A percentile compares a stretch with the other conserved stretches of the same genome.
Conservation (phyloP, 2,329 filamentous ascomycete species). For the Metarhizium humberi region DNA sequence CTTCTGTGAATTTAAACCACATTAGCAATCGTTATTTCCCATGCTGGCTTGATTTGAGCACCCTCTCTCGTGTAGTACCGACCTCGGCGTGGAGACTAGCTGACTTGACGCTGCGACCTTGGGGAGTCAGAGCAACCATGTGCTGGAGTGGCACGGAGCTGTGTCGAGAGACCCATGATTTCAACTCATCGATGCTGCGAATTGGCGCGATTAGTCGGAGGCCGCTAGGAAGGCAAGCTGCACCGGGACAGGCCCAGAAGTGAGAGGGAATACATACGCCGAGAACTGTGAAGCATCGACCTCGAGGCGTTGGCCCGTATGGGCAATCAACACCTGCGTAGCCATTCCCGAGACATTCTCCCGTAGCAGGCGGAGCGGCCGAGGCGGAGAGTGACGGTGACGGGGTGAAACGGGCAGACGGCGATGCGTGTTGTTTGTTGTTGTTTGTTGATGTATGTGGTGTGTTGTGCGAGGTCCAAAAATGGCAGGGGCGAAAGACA, state of each 20-base stretch:
- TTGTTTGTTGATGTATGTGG: not conserved
- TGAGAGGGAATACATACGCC: conserved; percentile 42
- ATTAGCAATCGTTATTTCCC: not conserved
- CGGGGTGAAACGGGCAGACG: not conserved
- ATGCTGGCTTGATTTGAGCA: not conserved
- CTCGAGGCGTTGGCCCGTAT: conserved; percentile 79
- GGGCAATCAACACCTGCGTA: conserved; percentile 83
- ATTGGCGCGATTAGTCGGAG: not conserved
- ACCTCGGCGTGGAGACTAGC: conserved; percentile 77
- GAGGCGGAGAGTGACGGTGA: not conserved
- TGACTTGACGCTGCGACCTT: conserved; percentile 75
- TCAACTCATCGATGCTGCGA: conserved; percentile 71
- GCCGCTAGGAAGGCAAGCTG: not conserved
- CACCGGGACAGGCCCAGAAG: not conserved
- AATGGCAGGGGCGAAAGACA: not conserved
- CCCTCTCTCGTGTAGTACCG: conserved; percentile 16
- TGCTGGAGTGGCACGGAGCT: conserved; percentile 65
- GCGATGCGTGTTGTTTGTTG: not conserved
- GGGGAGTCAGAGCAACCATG: conserved; percentile 78
- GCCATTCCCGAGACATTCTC: conserved; percentile 62
- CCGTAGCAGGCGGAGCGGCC: conserved; percentile 17
- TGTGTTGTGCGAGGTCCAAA: not conserved
- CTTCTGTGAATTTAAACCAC: conserved; percentile 38
- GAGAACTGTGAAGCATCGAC: conserved; percentile 67
- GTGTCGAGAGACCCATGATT: conserved; percentile 67